These are phyloP conservation scores for Kwoniella sp. DNA, from an alignment of 768 basidiomycete species.

Conservation along the genomic window DNA sequence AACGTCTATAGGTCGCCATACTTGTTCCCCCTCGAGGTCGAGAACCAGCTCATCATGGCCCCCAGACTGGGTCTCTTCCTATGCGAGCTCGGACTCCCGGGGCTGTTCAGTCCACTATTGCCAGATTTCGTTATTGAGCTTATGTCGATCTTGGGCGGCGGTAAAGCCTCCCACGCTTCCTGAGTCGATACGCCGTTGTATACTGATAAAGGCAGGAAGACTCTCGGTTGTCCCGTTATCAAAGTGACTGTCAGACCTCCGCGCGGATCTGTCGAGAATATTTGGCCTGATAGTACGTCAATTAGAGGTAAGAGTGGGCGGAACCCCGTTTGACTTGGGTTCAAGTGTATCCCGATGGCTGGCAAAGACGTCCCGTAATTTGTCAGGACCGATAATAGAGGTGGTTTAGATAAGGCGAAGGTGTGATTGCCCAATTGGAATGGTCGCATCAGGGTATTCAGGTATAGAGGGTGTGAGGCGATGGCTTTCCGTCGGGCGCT, in stretches of 20 bases:
- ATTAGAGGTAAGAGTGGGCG: constrained; percentile 45
- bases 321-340: constrained; percentile 34
- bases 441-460: constrained; percentile 35
- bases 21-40: constrained; percentile 5
- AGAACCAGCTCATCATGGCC: constrained; percentile 34
- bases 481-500: constrained; percentile 37
- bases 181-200: constrained; percentile 20
- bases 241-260: constrained; percentile 44
- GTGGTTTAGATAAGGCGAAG: constrained; percentile 48
- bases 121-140: background rate
- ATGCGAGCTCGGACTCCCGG: constrained; percentile 25
- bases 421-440: constrained; percentile 38
- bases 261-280: constrained; percentile 38
- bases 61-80: constrained; percentile 31
- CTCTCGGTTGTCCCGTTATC: constrained; percentile 43
- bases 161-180: constrained; percentile 18
- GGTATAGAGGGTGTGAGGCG: constrained; percentile 38
- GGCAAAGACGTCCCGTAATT: constrained; percentile 46
- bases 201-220: constrained; percentile 40
- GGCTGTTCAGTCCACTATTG: constrained; percentile 14
- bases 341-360: constrained; percentile 30
- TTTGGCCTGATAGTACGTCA: constrained; percentile 43
- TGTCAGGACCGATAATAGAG: constrained; percentile 46
- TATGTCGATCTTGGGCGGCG: constrained; percentile 7
- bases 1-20: constrained; percentile 2